Conservation (phyloP, 176 grass and related monocot genomes). For the Coix lacrymajobi region DNA sequence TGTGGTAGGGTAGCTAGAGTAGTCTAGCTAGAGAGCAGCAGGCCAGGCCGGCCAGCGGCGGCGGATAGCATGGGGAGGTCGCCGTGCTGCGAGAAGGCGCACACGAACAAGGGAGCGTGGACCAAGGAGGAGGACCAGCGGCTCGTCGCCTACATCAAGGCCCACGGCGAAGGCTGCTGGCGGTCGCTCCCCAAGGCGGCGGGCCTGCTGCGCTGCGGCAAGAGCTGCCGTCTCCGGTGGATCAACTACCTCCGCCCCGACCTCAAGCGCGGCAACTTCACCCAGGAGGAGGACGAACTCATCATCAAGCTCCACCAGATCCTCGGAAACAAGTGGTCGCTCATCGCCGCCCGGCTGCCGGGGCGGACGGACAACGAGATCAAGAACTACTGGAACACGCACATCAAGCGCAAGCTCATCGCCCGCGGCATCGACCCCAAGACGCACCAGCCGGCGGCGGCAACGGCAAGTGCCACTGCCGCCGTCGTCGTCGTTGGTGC, state of each 20-base stretch:
- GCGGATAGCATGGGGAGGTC: constrained; percentile 58
- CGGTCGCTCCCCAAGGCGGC: constrained; percentile 82
- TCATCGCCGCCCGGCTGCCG: constrained; percentile 70
- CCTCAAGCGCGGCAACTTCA: constrained; percentile 88
- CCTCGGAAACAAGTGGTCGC: constrained; percentile 92
- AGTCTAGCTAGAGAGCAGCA: too few relatives aligned
- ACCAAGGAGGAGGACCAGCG: constrained; percentile 89
- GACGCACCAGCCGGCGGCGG: constrained; percentile 54
- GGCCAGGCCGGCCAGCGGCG: too few relatives aligned
- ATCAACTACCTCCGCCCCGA: constrained; percentile 83
- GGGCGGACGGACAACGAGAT: constrained; percentile 98
- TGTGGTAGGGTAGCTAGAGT: too few relatives aligned
- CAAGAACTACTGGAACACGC: constrained; percentile 95
- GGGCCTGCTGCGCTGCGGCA: constrained; percentile 71
- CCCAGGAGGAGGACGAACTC: constrained; percentile 63
- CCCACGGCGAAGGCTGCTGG: constrained; percentile 86
- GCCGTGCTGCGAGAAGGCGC: constrained; percentile 92
- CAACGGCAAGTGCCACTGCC: constrained; percentile 12
- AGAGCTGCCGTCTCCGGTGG: constrained; percentile 85
- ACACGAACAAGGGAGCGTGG: constrained; percentile 95
- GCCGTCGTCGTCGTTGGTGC: too few relatives aligned
- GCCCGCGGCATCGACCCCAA: constrained; percentile 61
- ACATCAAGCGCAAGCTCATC: constrained; percentile 76
- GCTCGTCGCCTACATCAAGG: constrained; percentile 70
- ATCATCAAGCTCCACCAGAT: constrained; percentile 80